phyloP scores from a whole-genome alignment of 108 stramenopile species.

The Nitzschia putrida region DNA sequence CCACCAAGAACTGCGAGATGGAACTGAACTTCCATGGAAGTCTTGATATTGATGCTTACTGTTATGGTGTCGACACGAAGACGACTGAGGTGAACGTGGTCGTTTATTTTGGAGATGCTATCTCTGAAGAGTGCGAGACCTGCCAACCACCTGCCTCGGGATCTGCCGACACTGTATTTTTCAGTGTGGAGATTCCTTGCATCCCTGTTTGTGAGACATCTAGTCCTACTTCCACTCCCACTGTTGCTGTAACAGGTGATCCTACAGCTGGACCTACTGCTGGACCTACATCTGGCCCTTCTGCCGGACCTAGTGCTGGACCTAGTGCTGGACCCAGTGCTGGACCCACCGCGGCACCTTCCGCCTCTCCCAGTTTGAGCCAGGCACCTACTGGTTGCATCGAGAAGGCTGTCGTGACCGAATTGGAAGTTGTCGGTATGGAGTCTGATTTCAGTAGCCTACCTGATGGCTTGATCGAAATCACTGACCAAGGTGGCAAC shows the following conservation, averaged over 20 bases:
- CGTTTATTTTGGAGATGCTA: slow-evolving; percentile 4
- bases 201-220: slow-evolving; percentile 11
- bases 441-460: too few species aligned
- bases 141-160: not conserved
- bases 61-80: not conserved
- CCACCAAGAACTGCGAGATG: slow-evolving; percentile 10
- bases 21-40: not conserved
- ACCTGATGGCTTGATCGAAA: not conserved
- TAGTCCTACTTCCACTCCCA: slow-evolving; percentile 5
- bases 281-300: slow-evolving; percentile 13
- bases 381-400: too few species aligned
- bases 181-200: slow-evolving; percentile 6
- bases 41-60: not conserved
- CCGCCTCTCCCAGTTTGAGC: not conserved
- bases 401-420: too few species aligned
- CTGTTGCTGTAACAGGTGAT: too few species aligned
- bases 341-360: slow-evolving; percentile 14
- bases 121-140: slow-evolving; percentile 9
- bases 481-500: not conserved
- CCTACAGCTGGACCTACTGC: not conserved
- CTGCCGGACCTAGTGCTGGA: slow-evolving; percentile 2
- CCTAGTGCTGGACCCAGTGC: slow-evolving; percentile 5
- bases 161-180: slow-evolving; percentile 7
- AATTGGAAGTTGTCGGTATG: too few species aligned
- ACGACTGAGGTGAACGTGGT: slow-evolving; percentile 1